phyloP scores from a whole-genome alignment of 1,139 yeast genomes.

The Groenewaldozyma auringiensis region DNA sequence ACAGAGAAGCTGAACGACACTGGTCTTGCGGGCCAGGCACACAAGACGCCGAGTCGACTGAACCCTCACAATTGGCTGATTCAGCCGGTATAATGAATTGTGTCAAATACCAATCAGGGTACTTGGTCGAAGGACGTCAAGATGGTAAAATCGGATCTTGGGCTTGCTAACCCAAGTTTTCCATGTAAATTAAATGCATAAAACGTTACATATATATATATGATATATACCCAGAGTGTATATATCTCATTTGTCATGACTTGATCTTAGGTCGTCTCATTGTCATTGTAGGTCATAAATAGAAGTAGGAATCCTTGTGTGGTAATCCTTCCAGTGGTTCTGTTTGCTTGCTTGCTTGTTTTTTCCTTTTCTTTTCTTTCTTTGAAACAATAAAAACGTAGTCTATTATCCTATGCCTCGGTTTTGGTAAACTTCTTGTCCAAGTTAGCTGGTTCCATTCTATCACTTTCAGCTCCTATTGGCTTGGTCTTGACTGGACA shows the following conservation, averaged over 20 bases:
- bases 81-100: constrained; percentile 31
- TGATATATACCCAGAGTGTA: not conserved
- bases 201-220: not conserved
- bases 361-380: constrained; percentile 5
- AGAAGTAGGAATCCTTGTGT: not conserved
- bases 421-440: constrained; percentile 7
- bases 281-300: too few species aligned
- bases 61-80: constrained; percentile 12
- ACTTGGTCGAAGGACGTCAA: constrained; percentile 52
- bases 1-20: constrained; percentile 45
- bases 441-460: constrained; percentile 2
- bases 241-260: constrained; percentile 2
- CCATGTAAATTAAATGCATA: not conserved
- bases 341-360: too few species aligned
- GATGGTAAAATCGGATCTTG: constrained; percentile 54
- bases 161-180: constrained; percentile 47
- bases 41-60: constrained; percentile 15
- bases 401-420: constrained; percentile 11
- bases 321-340: not conserved
- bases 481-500: constrained; percentile 53
- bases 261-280: too few species aligned
- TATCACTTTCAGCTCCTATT: constrained; percentile 15
- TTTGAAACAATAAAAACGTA: constrained; percentile 8
- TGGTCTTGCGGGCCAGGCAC: constrained; percentile 44
- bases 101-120: constrained; percentile 51